phyloP scores from a whole-genome alignment of 2,329 filamentous ascomycete species.

The Aspergillus sp. region DNA sequence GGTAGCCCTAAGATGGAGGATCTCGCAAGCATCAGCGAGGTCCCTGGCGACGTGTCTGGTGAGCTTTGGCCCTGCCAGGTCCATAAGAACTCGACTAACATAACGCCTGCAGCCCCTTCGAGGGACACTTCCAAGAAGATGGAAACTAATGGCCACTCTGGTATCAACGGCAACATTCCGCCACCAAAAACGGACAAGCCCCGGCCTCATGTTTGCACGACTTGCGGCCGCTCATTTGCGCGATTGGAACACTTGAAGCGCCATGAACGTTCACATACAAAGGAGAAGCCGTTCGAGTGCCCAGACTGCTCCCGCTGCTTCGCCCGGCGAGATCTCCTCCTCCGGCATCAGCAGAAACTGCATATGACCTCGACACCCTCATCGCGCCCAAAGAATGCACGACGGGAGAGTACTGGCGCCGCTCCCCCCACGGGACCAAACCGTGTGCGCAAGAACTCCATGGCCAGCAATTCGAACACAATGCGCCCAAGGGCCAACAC shows the following conservation, averaged over 20 bases:
- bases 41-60: conserved; percentile 30
- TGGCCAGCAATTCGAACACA: conserved; percentile 51
- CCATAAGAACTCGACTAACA: too few relatives aligned
- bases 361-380: conserved; percentile 88
- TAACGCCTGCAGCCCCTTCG: conserved; percentile 12
- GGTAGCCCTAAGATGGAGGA: conserved; percentile 28
- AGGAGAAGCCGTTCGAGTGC: conserved; percentile 98
- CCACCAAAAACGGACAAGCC: conserved; percentile 96
- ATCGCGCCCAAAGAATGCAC: conserved; percentile 68
- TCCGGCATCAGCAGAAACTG: conserved; percentile 96
- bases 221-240: conserved; percentile 86
- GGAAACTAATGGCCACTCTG: conserved; percentile 19
- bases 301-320: conserved; percentile 92
- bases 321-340: conserved; percentile 78
- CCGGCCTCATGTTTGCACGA: conserved; percentile 83
- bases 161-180: conserved; percentile 38
- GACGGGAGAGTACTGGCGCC: conserved; percentile 76
- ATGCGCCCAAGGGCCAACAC: conserved; percentile 92
- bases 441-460: conserved; percentile 84
- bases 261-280: conserved; percentile 95
- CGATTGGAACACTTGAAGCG: conserved; percentile 93
- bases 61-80: conserved; percentile 17
- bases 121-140: conserved; percentile 22
- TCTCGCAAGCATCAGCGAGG: conserved; percentile 34
- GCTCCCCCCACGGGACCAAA: conserved; percentile 50